phyloP scores from a whole-genome alignment of 192 early-diverging fungal genomes.

The Haplosporangium gracile region DNA sequence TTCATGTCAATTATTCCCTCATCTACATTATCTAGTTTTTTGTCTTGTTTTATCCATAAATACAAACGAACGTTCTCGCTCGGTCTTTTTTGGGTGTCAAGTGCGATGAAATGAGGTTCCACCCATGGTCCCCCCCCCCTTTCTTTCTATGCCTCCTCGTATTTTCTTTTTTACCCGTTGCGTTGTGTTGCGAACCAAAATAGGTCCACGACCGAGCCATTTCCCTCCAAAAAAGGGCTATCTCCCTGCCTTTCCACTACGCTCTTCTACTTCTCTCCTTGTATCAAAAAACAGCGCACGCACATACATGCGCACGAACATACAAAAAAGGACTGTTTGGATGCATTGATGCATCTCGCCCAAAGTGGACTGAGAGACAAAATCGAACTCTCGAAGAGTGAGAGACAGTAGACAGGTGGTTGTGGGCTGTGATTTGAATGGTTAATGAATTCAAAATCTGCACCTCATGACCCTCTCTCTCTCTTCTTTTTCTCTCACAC shows the following conservation, averaged over 20 bases:
- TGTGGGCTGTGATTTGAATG: background rate
- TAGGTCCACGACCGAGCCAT: background rate
- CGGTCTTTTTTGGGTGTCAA: background rate
- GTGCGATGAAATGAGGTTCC: background rate
- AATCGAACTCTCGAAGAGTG: background rate
- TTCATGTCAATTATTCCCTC: background rate
- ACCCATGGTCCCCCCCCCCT: background rate
- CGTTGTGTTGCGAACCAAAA: background rate
- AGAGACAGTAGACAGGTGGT: background rate
- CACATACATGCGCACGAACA: background rate
- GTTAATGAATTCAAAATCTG: background rate
- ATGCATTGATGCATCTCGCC: background rate
- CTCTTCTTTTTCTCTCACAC: background rate
- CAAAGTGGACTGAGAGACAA: slow-evolving; percentile 5
- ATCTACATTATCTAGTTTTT: too few relatives aligned
- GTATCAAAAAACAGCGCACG: slow-evolving; percentile 5
- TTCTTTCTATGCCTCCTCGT: background rate
- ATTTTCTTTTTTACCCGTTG: background rate
- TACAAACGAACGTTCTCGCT: background rate
- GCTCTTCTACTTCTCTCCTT: background rate
- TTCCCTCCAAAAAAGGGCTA: slow-evolving; percentile 9
- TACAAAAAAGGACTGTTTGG: background rate
- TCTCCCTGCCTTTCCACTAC: background rate
- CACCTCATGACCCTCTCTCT: background rate
- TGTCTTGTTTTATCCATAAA: background rate